phyloP scores from a whole-genome alignment of 108 stramenopile species.

The Stephanodiscus triporus region DNA sequence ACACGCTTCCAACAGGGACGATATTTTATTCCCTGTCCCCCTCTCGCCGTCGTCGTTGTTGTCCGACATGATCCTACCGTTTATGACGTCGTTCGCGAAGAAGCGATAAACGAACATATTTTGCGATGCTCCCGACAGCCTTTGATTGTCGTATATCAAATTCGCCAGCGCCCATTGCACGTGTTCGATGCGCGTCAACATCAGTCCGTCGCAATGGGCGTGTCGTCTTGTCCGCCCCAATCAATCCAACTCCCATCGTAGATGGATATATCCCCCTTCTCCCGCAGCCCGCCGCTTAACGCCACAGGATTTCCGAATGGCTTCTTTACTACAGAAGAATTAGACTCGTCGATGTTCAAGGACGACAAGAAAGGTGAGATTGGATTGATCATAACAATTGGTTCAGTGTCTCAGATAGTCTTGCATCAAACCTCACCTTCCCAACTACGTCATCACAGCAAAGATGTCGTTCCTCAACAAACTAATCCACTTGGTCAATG shows the following conservation, averaged over 20 bases:
- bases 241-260: constrained; percentile 85
- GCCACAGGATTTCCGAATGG: constrained; percentile 49
- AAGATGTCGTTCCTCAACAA: constrained; percentile 56
- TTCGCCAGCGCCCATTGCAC: constrained; percentile 62
- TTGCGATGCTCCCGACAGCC: constrained; percentile 73
- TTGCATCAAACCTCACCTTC: too few relatives aligned
- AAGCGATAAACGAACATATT: constrained; percentile 91
- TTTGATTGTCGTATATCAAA: constrained; percentile 64
- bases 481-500: constrained; percentile 44
- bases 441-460: not conserved
- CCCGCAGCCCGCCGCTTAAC: constrained; percentile 42
- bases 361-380: constrained; percentile 31
- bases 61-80: constrained; percentile 50
- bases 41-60: constrained; percentile 96
- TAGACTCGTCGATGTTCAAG: constrained; percentile 52
- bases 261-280: constrained; percentile 48
- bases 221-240: constrained; percentile 55
- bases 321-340: constrained; percentile 29
- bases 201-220: constrained; percentile 55
- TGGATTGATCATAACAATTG: not conserved
- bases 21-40: constrained; percentile 80
- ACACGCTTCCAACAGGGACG: constrained; percentile 75
- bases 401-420: too few relatives aligned
- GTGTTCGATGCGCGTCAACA: constrained; percentile 60
- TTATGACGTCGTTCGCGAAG: constrained; percentile 18